Evolutionary conservation across 805 yeast species (phyloP), one percentile per base, ranked within the genome.

Genomic region (Wickerhamomyces tratensis): DNA sequence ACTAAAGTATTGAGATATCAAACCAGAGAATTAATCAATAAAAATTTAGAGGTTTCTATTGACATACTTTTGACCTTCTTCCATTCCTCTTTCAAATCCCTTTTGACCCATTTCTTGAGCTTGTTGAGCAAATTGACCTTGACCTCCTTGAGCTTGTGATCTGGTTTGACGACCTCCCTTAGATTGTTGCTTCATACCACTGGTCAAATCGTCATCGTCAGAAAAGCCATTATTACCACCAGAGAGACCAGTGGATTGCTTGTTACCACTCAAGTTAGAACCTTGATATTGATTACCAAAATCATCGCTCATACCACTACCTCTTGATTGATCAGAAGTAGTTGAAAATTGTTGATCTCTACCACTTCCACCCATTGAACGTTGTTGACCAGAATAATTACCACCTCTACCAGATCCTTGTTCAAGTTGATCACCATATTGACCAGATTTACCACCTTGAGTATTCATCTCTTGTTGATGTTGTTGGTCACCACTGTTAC

Each of bases 21-120:
- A 20, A 20, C 20, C 20, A 20, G 2, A 20, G 20, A 20, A 20
- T 4, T 20, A 29, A 29, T 29, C 5, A 9, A 29, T 4, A 4
- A 2, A 4, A 11, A 10, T 25, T 34, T 34, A 55, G 37, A 55
- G 35, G 54, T 55, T 55, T 44, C 58, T 54, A 43, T 42, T 43
- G 36, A 55, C 50, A 33, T 53, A 55, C 50, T 53, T 50, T 42
- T 52, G 47, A 12, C 53, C 57, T 42, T 53, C 55, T 34, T 50
- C 39, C 14, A 46, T 48, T 34, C 51, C 52, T 30, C 42, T 43
- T 26, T 52, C 55, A 33, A 48, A 48, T 6, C 50, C 57, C 43
- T 49, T 42, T 50, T 51, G 46, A n/a, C 51, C 52, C 43, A 45
- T 27, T 29, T 47, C 50, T 38, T 49, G 50, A 36, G 50, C 49